Percentiles rank a stretch among this genome's conserved stretches.
Evolutionary conservation across 306 rosid species (phyloP).

Genomic region (Quercus variabilis): DNA sequence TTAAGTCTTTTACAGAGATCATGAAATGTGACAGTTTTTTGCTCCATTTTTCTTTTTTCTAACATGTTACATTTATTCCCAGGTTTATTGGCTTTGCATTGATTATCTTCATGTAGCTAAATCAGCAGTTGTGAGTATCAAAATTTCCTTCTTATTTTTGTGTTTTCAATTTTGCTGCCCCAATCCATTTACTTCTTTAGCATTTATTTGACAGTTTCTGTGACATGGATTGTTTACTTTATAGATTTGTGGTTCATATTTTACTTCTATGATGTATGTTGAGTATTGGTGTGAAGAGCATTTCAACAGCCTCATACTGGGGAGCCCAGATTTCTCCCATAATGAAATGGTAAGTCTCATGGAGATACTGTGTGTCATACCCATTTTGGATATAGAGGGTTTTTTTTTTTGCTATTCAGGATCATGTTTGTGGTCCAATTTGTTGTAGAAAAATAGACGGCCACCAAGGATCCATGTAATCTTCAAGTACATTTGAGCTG

Average conservation of each 20-base stretch:
- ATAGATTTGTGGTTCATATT: conserved; percentile 80
- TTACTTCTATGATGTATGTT: conserved; percentile 80
- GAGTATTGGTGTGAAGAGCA: conserved; percentile 96
- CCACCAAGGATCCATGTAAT: no score
- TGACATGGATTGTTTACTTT: conserved; percentile 14
- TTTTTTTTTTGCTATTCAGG: neutral
- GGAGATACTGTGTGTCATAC: neutral
- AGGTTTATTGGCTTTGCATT: conserved; percentile 91
- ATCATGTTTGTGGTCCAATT: neutral
- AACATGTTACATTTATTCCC: conserved; percentile 25
- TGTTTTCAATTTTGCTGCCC: neutral
- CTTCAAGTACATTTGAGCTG: neutral
- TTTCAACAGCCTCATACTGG: conserved; percentile 62
- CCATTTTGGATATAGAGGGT: neutral
- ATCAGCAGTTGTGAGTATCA: conserved; percentile 74
- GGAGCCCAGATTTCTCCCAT: conserved; percentile 85
- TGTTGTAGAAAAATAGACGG: neutral
- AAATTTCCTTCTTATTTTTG: conserved; percentile 3
- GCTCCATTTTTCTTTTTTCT: conserved; percentile 8
- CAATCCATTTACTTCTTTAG: neutral
- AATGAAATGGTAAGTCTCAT: conserved; percentile 53
- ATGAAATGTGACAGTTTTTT: neutral
- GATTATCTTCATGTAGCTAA: conserved; percentile 83
- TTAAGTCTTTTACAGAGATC: neutral
- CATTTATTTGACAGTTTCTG: conserved; percentile 18